Conservation (phyloP, 345 rosid genomes). For the Lepidium sativum region DNA sequence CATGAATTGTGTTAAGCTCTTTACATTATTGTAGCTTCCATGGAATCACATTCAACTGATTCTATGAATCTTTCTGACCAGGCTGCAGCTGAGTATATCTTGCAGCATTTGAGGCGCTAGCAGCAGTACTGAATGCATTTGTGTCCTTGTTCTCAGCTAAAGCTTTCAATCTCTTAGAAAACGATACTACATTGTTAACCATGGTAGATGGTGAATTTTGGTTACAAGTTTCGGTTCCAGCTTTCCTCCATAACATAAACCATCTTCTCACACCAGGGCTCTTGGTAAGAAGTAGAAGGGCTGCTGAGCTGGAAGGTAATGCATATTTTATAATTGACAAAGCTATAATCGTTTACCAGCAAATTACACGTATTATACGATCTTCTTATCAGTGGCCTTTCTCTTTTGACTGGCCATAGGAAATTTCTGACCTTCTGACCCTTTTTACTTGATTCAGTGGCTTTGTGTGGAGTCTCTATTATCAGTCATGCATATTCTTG, state of each 20-base stretch:
- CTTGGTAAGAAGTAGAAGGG: constrained; percentile 64
- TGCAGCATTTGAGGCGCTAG: constrained; percentile 77
- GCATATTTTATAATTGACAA: neutral
- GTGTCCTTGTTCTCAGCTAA: constrained; percentile 42
- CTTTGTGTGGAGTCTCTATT: constrained; percentile 66
- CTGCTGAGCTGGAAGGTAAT: constrained; percentile 89
- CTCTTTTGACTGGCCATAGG: neutral
- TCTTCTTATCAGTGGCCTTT: neutral
- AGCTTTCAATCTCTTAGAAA: constrained; percentile 43
- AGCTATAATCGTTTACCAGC: neutral
- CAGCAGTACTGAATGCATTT: constrained; percentile 44
- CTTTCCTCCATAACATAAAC: constrained; percentile 68
- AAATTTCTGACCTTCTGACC: neutral
- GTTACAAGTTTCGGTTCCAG: constrained; percentile 52
- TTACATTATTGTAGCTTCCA: neutral
- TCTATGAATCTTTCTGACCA: constrained; percentile 24
- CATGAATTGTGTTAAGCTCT: neutral
- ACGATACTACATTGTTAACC: constrained; percentile 24
- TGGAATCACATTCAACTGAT: constrained; percentile 22
- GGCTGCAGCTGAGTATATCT: constrained; percentile 66
- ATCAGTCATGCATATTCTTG: constrained; percentile 46
- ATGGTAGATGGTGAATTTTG: constrained; percentile 38
- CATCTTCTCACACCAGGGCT: constrained; percentile 59
- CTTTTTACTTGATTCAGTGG: constrained; percentile 51
- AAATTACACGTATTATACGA: too few relatives aligned